These are phyloP conservation scores for Colletotrichum filicis DNA, from an alignment of 2,329 filamentous ascomycete species.

Conservation along the genomic window DNA sequence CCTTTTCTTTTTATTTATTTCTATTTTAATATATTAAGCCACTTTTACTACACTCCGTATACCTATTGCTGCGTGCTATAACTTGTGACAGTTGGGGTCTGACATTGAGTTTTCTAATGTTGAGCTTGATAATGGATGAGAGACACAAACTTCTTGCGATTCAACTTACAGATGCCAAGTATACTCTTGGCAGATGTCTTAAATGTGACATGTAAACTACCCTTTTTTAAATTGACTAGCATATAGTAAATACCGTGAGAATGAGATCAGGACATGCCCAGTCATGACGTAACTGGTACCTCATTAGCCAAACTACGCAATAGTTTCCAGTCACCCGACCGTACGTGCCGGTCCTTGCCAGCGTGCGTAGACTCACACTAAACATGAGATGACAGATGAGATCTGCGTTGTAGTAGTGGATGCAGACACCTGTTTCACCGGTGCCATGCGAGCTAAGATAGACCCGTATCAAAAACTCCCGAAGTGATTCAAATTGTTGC, in stretches of 20 bases:
- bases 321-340: background rate
- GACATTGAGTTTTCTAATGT: conserved; percentile 1
- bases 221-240: background rate
- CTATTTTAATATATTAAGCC: no score
- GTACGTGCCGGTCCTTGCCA: background rate
- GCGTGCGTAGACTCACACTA: background rate
- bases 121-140: background rate
- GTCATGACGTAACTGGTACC: conserved; percentile 23
- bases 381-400: background rate
- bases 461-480: background rate
- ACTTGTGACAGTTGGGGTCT: no score
- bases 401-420: background rate
- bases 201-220: background rate
- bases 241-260: background rate
- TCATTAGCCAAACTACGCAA: conserved; percentile 26
- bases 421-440: background rate
- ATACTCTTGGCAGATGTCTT: background rate
- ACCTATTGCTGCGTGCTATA: no score
- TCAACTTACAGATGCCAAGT: background rate
- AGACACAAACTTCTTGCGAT: background rate
- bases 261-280: background rate
- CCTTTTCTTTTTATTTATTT: no score
- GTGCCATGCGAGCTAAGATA: background rate
- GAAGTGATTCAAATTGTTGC: background rate
- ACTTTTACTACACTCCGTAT: no score